Evolutionary conservation across 306 rosid genomes (phyloP), one percentile per base, ranked within the genome.

Genomic region (Clitoria ternatea): DNA sequence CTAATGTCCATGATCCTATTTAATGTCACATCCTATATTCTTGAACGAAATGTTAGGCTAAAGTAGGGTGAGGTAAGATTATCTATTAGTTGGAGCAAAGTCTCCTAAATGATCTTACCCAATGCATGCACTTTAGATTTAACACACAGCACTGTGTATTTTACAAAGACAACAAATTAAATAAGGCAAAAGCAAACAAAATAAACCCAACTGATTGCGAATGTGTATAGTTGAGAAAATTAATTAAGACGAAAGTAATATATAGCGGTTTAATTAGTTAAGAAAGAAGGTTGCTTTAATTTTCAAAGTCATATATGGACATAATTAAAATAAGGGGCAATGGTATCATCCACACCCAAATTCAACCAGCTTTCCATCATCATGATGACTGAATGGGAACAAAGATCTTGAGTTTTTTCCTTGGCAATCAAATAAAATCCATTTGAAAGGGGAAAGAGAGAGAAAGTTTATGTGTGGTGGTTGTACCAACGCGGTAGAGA

Each of bases 401-500:
- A 82, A 78, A 84, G 79, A 84, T 75, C 54, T 82, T 36, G 69
- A 7, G 42, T 57, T 44, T 80, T 84, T 83, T 79, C 64, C 74
- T 80, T 78, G 11, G 85, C 76, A 83, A 83, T 77, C 85, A 86
- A 86, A 86, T 80, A 79, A 89, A 87, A 86, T 81, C 77, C 19
- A 61, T 43, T 23, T 43, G 73, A 70, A 59, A 69, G 63, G 64
- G 80, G 50, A 70, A 37, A 40, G 75, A 52, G 81, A 75, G 69
- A 74, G 84, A 77, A 29, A 70, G 54, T 7, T 18, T 19, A 43
- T 65, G 61, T 60, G 83, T 79, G 74, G 97, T 85, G 68, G 96
- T 88, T 88, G 96, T 85, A 88, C 85, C 86, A 84, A 80, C 44
- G 85, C 73, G 90, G 80, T 74, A 81, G 84, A 81, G 82, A 88